Conservation (phyloP, 2,329 filamentous ascomycete species). For the Fonsecaea erecta region DNA sequence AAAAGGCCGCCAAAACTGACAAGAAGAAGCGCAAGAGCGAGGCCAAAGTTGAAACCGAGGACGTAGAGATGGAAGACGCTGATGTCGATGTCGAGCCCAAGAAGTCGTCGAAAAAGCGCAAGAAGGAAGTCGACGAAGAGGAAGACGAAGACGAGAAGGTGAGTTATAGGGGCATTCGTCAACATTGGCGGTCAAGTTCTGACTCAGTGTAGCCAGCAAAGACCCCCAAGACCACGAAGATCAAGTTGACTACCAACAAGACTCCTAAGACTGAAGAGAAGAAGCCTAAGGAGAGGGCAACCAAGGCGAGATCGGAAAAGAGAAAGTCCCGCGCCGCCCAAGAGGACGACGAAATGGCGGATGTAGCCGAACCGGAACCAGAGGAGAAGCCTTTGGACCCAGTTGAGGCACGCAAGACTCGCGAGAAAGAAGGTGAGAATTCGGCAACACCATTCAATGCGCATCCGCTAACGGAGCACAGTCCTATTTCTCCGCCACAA, state of each 20-base stretch:
- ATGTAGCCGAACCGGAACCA: conserved; percentile 54
- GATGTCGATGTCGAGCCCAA: conserved; percentile 59
- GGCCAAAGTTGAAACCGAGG: conserved; percentile 48
- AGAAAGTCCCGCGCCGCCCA: conserved; percentile 61
- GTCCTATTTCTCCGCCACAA: conserved; percentile 95
- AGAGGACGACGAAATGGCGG: conserved; percentile 62
- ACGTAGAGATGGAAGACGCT: conserved; percentile 54
- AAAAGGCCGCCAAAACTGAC: conserved; percentile 61
- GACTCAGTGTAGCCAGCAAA: conserved; percentile 57
- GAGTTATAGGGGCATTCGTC: conserved; percentile 39
- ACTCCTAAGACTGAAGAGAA: conserved; percentile 57
- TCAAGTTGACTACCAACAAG: conserved; percentile 62
- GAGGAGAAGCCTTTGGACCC: conserved; percentile 60
- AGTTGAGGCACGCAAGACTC: conserved; percentile 59
- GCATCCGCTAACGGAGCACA: conserved; percentile 40
- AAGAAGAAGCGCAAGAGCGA: conserved; percentile 55
- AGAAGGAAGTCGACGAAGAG: conserved; percentile 68
- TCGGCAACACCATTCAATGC: conserved; percentile 43
- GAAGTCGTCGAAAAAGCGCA: conserved; percentile 75
- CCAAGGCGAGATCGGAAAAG: conserved; percentile 61
- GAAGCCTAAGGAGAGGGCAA: conserved; percentile 61
- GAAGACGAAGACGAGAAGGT: conserved; percentile 78
- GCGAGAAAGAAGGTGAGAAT: conserved; percentile 64
- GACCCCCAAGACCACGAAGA: conserved; percentile 68
- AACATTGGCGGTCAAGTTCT: conserved; percentile 9